Conservation (phyloP, 805 yeast genomes). For the Komagataella populi region DNA sequence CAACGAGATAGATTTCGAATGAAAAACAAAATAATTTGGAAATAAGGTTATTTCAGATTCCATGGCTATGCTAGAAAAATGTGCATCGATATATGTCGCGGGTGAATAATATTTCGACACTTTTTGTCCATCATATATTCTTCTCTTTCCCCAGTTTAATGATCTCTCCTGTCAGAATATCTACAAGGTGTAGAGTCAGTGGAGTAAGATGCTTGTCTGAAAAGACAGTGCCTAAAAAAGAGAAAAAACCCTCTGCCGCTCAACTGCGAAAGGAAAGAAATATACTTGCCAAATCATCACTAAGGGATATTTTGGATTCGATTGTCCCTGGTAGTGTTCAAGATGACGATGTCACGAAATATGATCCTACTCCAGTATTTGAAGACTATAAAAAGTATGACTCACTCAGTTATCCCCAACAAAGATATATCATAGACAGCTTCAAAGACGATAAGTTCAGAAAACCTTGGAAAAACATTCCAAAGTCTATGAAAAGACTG, state of each 20-base stretch:
- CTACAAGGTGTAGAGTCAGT: neutral
- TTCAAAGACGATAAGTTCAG: slow-evolving; percentile 26
- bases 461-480: slow-evolving; percentile 40
- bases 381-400: slow-evolving; percentile 14
- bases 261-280: slow-evolving; percentile 16
- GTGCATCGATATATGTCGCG: neutral
- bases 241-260: neutral
- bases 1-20: neutral
- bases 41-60: neutral
- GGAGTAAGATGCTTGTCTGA: neutral
- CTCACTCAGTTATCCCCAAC: slow-evolving; percentile 32
- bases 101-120: neutral
- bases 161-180: neutral
- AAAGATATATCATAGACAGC: slow-evolving; percentile 41
- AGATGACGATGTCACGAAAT: slow-evolving; percentile 16
- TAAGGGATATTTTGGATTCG: slow-evolving; percentile 23
- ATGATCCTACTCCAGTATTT: slow-evolving; percentile 19
- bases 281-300: slow-evolving; percentile 22
- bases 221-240: neutral
- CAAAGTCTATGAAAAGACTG: slow-evolving; percentile 35
- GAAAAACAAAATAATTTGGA: too few relatives aligned
- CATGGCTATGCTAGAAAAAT: neutral
- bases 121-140: neutral
- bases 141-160: neutral
- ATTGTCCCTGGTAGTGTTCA: slow-evolving; percentile 11